phyloP scores from a whole-genome alignment of 352 stramenopile genomes.

The Pythium guiyangense region DNA sequence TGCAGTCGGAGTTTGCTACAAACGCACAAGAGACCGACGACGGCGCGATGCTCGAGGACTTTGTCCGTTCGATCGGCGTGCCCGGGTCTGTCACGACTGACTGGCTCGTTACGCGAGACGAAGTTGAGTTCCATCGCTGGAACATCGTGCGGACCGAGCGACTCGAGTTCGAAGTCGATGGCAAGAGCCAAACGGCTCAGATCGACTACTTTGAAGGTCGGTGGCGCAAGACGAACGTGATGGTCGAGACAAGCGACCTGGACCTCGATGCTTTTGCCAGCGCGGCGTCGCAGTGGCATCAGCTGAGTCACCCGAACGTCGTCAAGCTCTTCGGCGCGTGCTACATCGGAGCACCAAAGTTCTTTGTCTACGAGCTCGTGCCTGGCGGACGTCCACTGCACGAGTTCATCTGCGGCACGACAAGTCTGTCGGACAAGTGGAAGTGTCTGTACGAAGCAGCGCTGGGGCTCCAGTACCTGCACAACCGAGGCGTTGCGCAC shows the following conservation, averaged over 20 bases:
- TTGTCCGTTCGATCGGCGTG: not conserved
- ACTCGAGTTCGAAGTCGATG: not conserved
- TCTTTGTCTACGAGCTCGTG: too few species aligned
- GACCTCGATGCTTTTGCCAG: not conserved
- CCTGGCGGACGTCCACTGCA: too few species aligned
- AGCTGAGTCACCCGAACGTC: constrained; percentile 9
- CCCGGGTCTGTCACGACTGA: not conserved
- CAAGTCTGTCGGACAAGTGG: too few species aligned
- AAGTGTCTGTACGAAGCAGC: constrained; percentile 23
- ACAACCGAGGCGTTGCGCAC: constrained; percentile 19
- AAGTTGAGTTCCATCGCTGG: constrained; percentile 4
- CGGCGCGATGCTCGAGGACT: not conserved
- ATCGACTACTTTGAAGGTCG: not conserved
- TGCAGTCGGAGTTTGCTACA: too few species aligned
- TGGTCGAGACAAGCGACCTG: not conserved
- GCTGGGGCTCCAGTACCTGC: constrained; percentile 22
- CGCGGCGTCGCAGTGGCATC: constrained; percentile 1
- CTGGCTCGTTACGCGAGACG: constrained; percentile 3
- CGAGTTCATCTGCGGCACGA: too few species aligned
- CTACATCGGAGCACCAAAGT: not conserved
- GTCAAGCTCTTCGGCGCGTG: constrained; percentile 4
- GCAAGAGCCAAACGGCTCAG: not conserved
- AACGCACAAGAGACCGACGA: not conserved
- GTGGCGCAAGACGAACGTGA: constrained; percentile 4
- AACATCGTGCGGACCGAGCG: not conserved